Evolutionary conservation across 2,329 filamentous ascomycete genomes (phyloP), one percentile per base, ranked within the genome.

Genomic region (Colletotrichum destructivum): DNA sequence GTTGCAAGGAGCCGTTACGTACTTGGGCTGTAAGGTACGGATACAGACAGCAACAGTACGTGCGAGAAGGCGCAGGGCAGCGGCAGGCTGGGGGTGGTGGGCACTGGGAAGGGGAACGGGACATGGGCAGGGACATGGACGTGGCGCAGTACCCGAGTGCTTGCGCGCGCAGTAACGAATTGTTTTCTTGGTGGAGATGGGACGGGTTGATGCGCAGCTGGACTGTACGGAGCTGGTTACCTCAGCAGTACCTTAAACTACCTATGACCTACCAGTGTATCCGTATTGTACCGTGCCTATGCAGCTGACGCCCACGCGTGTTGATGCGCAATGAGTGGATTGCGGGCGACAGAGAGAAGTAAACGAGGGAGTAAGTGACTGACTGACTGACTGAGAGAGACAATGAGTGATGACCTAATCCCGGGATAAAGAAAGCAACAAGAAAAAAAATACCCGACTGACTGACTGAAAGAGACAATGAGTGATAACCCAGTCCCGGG

Each of bases 61-160:
- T 44, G 65, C 38, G 61, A 63, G 69, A 72, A 51, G 69, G 69
- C 69, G 69, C 68, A 67, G 63, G 62, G 47, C 62, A 40, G 31
- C 16, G 5, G n/a, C n/a, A 49, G 47, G 49, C 47, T 38, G 56
- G 35, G 57, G 65, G 59, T 44, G 60, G 54, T 65, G 65, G 21
- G 49, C 35, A 38, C 35, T 63, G 23, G 61, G 35, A 63, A n/a
- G 38, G 55, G 23, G 49, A 23, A 38, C 46, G 57, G 65, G 52
- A 69, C 69, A 69, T 44, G 65, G 69, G 47, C 69, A 60, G 49
- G 69, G 65, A 69, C 69, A 54, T 61, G 65, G 56, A 61, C 65
- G 69, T 72, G 65, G 69, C 69, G 69, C 65, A 72, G 69, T 71
- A 69, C 47, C 35, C 46, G 60, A 46, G 47, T 51, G 54, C 49